Percentiles rank a stretch among this genome's conserved stretches.
Evolutionary conservation across 257 asterid genomes (phyloP).

Genomic region (Phtheirospermum japonicum): DNA sequence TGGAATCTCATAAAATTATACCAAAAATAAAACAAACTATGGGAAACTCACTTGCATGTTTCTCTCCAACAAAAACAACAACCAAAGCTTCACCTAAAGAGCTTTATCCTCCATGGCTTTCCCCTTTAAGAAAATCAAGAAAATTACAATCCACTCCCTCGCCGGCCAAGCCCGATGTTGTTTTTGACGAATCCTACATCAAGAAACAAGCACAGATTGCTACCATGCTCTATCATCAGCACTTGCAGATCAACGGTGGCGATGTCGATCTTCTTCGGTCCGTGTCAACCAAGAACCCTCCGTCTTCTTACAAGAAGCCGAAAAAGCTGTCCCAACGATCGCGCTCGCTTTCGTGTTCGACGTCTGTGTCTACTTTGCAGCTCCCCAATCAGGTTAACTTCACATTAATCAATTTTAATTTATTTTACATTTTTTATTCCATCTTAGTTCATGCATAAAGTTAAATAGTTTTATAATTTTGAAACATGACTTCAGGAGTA

Average conservation of each 20-base stretch:
- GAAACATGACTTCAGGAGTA: too few species aligned
- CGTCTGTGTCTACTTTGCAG: slow-evolving; percentile 28
- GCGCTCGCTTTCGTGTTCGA: slow-evolving; percentile 41
- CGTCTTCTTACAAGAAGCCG: slow-evolving; percentile 30
- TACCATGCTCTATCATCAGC: slow-evolving; percentile 53
- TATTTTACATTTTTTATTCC: not conserved
- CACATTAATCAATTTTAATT: not conserved
- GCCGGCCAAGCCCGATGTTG: not conserved
- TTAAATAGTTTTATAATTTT: too few species aligned
- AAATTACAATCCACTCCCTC: slow-evolving; percentile 14
- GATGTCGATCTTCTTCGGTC: slow-evolving; percentile 41
- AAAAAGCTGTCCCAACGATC: slow-evolving; percentile 43
- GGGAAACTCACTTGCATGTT: slow-evolving; percentile 59
- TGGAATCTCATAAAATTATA: slow-evolving; percentile 11
- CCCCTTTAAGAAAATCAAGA: slow-evolving; percentile 37
- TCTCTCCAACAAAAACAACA: slow-evolving; percentile 29
- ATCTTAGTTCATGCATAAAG: too few species aligned
- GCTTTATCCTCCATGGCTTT: slow-evolving; percentile 46
- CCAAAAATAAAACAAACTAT: slow-evolving; percentile 12
- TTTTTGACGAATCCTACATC: slow-evolving; percentile 45
- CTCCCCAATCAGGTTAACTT: slow-evolving; percentile 48
- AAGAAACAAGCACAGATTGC: slow-evolving; percentile 60
- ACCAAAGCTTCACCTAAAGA: slow-evolving; percentile 30
- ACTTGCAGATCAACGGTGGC: slow-evolving; percentile 41
- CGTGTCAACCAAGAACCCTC: slow-evolving; percentile 41